A percentile compares a stretch with the other conserved stretches of the same genome.
Evolutionary conservation across 1,284 basidiomycete genomes (phyloP).

Genomic region (Ceratobasidium papillatum): DNA sequence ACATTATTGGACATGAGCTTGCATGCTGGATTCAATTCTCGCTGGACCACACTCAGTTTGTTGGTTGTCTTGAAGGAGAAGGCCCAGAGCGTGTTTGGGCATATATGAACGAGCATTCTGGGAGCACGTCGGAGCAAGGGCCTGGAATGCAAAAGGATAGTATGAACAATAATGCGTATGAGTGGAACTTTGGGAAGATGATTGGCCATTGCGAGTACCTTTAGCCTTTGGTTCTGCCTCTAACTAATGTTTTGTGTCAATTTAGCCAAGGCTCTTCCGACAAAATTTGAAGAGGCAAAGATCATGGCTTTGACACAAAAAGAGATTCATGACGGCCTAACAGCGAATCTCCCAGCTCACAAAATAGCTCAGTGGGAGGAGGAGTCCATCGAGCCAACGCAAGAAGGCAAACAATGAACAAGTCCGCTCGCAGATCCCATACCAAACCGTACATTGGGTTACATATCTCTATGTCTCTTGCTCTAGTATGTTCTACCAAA

Average conservation of each 20-base stretch:
- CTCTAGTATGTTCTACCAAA: too few species aligned
- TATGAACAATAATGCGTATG: not conserved
- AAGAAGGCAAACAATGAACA: not conserved
- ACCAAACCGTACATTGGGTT: not conserved
- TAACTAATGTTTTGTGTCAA: too few species aligned
- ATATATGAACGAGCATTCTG: not conserved
- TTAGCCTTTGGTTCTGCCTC: too few species aligned
- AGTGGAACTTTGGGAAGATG: constrained; percentile 5
- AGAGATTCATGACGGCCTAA: too few species aligned
- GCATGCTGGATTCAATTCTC: not conserved
- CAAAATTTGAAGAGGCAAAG: too few species aligned
- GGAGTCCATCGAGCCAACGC: not conserved
- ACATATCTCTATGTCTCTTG: too few species aligned
- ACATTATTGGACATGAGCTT: not conserved
- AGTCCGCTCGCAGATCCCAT: not conserved
- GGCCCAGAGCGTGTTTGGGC: not conserved
- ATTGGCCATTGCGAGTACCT: not conserved
- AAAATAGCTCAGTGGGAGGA: not conserved
- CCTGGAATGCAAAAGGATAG: not conserved
- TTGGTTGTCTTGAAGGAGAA: constrained; percentile 7
- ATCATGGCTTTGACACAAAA: too few species aligned
- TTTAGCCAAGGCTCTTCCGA: too few species aligned
- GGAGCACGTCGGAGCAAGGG: constrained; percentile 3
- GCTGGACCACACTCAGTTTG: not conserved
- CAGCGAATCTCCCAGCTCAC: too few species aligned